Conservation (phyloP, 2,329 filamentous ascomycete genomes). For the Myriosclerotinia duriaeana region DNA sequence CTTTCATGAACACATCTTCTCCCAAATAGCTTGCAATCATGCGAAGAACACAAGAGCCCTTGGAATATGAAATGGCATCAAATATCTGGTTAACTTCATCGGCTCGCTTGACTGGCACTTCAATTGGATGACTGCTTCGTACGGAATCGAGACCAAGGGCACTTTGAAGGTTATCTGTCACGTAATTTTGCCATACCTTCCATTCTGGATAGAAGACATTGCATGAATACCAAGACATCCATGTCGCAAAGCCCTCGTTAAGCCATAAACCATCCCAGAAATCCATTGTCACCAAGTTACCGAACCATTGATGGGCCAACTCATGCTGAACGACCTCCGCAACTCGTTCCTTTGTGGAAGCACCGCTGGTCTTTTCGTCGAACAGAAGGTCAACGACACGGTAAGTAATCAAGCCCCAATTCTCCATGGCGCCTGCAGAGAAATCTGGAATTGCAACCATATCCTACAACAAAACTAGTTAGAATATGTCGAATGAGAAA, state of each 20-base stretch:
- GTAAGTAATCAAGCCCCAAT: conserved; percentile 96
- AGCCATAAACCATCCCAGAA: conserved; percentile 98
- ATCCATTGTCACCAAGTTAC: conserved; percentile 96
- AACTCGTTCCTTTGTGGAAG: conserved; percentile 85
- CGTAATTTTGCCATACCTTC: conserved; percentile 97
- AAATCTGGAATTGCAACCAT: conserved; percentile 97
- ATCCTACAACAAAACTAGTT: conserved; percentile 47
- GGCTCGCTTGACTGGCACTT: conserved; percentile 91
- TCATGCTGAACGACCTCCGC: conserved; percentile 97
- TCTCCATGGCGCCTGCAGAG: conserved; percentile 92
- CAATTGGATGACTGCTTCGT: conserved; percentile 92
- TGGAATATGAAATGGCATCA: conserved; percentile 95
- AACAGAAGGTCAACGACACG: conserved; percentile 87
- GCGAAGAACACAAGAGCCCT: conserved; percentile 90
- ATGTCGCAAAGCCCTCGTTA: conserved; percentile 88
- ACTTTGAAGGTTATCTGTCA: conserved; percentile 86
- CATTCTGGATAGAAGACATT: conserved; percentile 96
- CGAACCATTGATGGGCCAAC: conserved; percentile 97
- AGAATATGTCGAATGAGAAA: neutral
- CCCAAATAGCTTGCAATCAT: conserved; percentile 97
- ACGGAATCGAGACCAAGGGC: conserved; percentile 86
- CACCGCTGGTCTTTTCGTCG: conserved; percentile 88
- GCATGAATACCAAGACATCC: conserved; percentile 93
- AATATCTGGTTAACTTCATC: conserved; percentile 99
- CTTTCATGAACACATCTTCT: conserved; percentile 89